Evolutionary conservation across 208 protist species (phyloP), one percentile per base, ranked within the genome.

Genomic region (Polymyxa betae): DNA sequence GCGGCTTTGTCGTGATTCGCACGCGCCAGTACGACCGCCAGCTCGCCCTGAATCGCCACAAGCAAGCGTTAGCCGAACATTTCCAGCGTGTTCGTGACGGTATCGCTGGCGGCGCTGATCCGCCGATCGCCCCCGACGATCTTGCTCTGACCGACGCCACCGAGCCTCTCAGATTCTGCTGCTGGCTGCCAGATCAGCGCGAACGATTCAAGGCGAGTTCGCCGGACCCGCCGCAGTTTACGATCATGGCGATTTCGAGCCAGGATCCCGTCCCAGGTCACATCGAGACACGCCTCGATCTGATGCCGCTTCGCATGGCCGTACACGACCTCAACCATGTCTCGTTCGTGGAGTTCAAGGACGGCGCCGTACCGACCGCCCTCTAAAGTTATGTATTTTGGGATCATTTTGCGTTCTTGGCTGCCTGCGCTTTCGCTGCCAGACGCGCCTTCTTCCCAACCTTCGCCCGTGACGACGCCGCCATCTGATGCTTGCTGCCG

Each of bases 1-100:
- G 35, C 16, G 72, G 72, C 35, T 82, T 38, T n/a, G n/a, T 82
- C 72, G 16, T 82, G 16, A 5, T 40, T 5, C 72, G 72, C 5
- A 43, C 72, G 72, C 72, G 72, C 40, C 72, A 82, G 16, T 82
- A 45, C 72, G 72, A 5, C 16, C 72, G 72, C 35, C 72, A 82
- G 40, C 5, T 12, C 72, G 12, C 5, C 12, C 5, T 60, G 12
- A 5, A 24, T 5, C 49, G 49, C 49, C 24, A 60, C 49, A 60
- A 60, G 24, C 12, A 5, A 24, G 12, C 24, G 12, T 5, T 24
- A 24, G 5, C 49, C 12, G 49, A 5, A 5, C n/a, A 82, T 35
- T 35, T 40, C 35, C 72, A 82, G 40, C n/a, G 16, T 5, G n/a
- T 43, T n/a, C n/a, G 72, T 16, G n/a, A 35, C 16, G 72, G 72